phyloP scores from a whole-genome alignment of 768 basidiomycete genomes.

The Tricholoma sp. region DNA sequence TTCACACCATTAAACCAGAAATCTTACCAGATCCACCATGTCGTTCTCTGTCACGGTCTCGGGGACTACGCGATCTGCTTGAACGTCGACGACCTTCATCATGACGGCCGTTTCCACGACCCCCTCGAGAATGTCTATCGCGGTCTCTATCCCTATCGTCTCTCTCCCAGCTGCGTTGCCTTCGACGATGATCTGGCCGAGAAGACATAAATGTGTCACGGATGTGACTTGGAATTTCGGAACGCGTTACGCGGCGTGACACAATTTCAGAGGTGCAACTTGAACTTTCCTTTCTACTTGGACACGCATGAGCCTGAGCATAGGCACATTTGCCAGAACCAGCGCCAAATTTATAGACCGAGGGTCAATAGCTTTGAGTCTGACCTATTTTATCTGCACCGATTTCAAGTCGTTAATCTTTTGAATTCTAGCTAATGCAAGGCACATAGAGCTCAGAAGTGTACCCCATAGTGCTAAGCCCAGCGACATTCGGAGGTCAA shows the following conservation, averaged over 20 bases:
- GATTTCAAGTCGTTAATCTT: not conserved
- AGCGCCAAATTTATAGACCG: not conserved
- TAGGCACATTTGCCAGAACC: not conserved
- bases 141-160: conserved; percentile 43
- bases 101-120: conserved; percentile 29
- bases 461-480: conserved; percentile 51
- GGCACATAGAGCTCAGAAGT: conserved; percentile 42
- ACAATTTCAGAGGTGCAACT: not conserved
- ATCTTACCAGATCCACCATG: conserved; percentile 21
- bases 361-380: not conserved
- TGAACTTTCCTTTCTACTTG: conserved; percentile 2
- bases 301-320: not conserved
- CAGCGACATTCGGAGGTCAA: conserved; percentile 45
- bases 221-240: not conserved
- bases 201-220: conserved; percentile 43
- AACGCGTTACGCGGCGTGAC: no score
- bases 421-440: conserved; percentile 16
- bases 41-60: conserved; percentile 37
- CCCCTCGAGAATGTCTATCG: conserved; percentile 37
- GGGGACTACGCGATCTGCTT: conserved; percentile 47
- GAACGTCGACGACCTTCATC: conserved; percentile 41
- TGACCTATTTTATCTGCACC: not conserved
- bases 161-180: conserved; percentile 63
- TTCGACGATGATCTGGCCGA: conserved; percentile 47
- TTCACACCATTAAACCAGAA: not conserved